Evolutionary conservation across 108 stramenopile genomes (phyloP).

Genomic region (Discostella pseudostelligera): DNA sequence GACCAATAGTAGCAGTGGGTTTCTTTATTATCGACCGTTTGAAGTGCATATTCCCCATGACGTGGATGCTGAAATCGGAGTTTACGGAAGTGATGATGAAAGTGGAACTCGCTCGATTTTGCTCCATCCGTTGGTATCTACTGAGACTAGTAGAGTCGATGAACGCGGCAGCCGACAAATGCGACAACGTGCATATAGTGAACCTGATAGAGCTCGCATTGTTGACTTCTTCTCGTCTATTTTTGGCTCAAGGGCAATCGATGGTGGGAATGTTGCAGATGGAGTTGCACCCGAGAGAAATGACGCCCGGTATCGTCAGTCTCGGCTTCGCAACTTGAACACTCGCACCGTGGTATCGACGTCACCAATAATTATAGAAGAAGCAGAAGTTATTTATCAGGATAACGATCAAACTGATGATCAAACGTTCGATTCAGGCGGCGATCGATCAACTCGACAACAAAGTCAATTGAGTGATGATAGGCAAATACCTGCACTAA

Average conservation of each 20-base stretch:
- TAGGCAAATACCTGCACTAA: not conserved
- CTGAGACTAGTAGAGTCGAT: not conserved
- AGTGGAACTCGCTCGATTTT: conserved; percentile 21
- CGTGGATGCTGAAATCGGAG: conserved; percentile 13
- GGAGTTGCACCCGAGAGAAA: not conserved
- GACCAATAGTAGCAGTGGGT: conserved; percentile 28
- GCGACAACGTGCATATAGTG: conserved; percentile 37
- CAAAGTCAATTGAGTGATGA: not conserved
- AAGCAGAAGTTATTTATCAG: conserved; percentile 3
- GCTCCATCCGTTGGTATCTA: conserved; percentile 14
- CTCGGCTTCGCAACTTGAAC: not conserved
- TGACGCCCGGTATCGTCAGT: not conserved
- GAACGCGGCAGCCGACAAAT: not conserved
- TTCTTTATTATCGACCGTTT: conserved; percentile 35
- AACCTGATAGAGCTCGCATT: conserved; percentile 40
- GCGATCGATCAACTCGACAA: not conserved
- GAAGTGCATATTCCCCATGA: conserved; percentile 18
- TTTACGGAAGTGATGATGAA: conserved; percentile 36
- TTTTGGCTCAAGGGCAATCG: conserved; percentile 28
- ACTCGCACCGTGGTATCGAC: not conserved
- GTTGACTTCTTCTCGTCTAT: conserved; percentile 27
- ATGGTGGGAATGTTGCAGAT: conserved; percentile 9
- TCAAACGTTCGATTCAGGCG: not conserved
- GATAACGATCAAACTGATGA: conserved; percentile 4
- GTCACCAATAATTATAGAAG: conserved; percentile 7